These are phyloP conservation scores for Xylariaceae sp. DNA, from an alignment of 2,329 filamentous ascomycete genomes.

Conservation along the genomic window DNA sequence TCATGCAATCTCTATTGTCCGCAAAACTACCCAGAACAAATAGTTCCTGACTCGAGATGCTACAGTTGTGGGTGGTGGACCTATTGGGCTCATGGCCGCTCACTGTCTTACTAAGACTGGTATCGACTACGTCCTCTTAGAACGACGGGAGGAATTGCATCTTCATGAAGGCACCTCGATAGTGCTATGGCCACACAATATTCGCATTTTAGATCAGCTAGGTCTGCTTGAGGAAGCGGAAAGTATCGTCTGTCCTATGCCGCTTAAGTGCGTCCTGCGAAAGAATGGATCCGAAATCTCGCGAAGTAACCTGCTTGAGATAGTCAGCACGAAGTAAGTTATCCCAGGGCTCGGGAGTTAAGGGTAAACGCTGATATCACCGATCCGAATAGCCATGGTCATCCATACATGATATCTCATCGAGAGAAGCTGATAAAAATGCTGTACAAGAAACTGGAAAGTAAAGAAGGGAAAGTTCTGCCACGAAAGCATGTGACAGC, in stretches of 20 bases:
- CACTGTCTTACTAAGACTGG: constrained; percentile 30
- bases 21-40: no score
- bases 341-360: no score
- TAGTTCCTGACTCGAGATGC: constrained; percentile 9
- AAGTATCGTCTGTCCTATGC: no score
- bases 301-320: no score
- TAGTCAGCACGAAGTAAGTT: no score
- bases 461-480: no score
- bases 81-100: constrained; percentile 31
- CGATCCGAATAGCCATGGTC: not conserved
- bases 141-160: constrained; percentile 16
- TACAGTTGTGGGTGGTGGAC: constrained; percentile 32
- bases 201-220: not conserved
- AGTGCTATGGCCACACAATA: constrained; percentile 1
- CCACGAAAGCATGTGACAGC: no score
- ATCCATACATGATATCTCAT: no score
- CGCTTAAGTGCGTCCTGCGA: no score
- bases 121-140: constrained; percentile 43
- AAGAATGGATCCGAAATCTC: no score
- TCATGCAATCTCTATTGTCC: no score
- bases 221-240: not conserved
- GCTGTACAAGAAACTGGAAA: not conserved
- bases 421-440: not conserved
- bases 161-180: not conserved
- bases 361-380: not conserved